Evolutionary conservation across 2,329 filamentous ascomycete species (phyloP).

Genomic region (Botrytis byssoidea): DNA sequence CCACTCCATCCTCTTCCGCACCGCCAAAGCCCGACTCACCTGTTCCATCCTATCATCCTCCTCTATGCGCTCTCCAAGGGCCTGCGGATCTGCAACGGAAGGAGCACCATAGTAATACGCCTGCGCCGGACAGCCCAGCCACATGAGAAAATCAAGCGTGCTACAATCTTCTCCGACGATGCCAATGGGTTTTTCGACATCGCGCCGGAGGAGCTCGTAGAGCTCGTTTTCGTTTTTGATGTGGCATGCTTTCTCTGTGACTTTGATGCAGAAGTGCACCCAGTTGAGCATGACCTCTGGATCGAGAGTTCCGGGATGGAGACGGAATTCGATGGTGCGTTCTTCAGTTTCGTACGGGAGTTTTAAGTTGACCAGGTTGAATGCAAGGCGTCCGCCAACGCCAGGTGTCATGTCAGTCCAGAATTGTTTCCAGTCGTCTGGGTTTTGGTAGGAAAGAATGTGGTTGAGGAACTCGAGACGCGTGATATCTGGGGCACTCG

Average conservation of each 20-base stretch:
- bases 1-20: too few relatives aligned
- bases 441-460: not conserved
- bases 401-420: not conserved
- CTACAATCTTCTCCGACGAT: not conserved
- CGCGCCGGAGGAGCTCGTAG: not conserved
- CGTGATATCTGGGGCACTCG: not conserved
- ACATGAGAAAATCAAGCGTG: not conserved
- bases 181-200: not conserved
- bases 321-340: constrained; percentile 34
- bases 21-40: too few relatives aligned
- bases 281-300: constrained; percentile 25
- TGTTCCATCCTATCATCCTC: not conserved
- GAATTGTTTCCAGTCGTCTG: not conserved
- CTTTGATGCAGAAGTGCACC: constrained; percentile 24
- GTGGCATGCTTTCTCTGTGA: constrained; percentile 18
- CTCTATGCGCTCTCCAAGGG: not conserved
- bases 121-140: not conserved
- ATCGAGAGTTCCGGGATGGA: constrained; percentile 33
- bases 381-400: not conserved
- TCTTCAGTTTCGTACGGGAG: not conserved
- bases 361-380: not conserved
- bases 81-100: not conserved
- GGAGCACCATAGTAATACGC: not conserved
- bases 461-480: not conserved
- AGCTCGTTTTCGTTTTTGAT: not conserved